Evolutionary conservation across 164 flowering plant species (phyloP).

Genomic region (Cinnamomum micranthum): DNA sequence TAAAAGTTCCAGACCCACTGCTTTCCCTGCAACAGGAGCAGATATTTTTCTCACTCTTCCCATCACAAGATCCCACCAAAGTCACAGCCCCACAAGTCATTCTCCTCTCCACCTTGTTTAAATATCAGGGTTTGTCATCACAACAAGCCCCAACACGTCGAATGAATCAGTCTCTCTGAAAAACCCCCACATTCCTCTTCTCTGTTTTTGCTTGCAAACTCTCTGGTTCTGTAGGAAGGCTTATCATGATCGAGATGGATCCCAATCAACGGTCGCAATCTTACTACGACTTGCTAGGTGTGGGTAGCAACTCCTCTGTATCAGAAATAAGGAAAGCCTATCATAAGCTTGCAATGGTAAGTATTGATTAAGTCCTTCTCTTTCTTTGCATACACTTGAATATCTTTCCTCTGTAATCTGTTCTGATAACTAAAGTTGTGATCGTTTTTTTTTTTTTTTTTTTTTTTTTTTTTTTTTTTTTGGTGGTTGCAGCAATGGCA

Average conservation of each 20-base stretch:
- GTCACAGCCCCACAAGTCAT: not conserved
- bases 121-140: too few species aligned
- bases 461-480: not conserved
- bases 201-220: too few species aligned
- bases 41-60: not conserved
- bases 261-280: slow-evolving; percentile 4
- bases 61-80: not conserved
- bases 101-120: not conserved
- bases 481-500: slow-evolving; percentile 69
- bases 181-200: too few species aligned
- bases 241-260: slow-evolving; percentile 8
- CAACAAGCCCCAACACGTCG: too few species aligned
- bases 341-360: slow-evolving; percentile 33
- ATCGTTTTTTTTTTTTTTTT: not conserved
- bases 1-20: not conserved
- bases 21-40: not conserved
- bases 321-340: slow-evolving; percentile 29
- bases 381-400: not conserved
- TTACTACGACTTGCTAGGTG: slow-evolving; percentile 19
- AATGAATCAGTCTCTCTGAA: too few species aligned
- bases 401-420: not conserved
- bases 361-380: too few species aligned
- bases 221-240: too few species aligned
- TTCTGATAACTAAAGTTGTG: not conserved
- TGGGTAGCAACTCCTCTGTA: slow-evolving; percentile 12